Conservation (phyloP, 108 stramenopile genomes). For the Cylindrotheca fusiformis region DNA sequence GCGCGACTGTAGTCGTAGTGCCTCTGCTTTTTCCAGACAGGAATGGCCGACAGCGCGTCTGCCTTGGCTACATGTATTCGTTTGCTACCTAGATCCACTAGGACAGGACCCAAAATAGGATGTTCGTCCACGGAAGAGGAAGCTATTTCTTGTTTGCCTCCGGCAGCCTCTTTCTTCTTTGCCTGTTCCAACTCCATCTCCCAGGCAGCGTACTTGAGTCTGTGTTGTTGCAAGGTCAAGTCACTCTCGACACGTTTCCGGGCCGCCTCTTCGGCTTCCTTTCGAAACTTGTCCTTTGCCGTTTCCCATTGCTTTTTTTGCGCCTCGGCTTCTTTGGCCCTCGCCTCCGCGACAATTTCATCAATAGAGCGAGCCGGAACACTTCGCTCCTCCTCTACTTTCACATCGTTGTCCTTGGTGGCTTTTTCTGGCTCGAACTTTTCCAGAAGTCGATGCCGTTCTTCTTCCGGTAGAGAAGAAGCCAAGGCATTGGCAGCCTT, state of each 20-base stretch:
- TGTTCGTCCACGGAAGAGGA: constrained; percentile 16
- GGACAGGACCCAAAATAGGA: constrained; percentile 60
- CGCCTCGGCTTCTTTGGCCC: constrained; percentile 35
- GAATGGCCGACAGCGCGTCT: constrained; percentile 45
- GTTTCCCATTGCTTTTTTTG: constrained; percentile 21
- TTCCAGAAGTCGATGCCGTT: constrained; percentile 24
- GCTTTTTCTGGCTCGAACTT: constrained; percentile 8
- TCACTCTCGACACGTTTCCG: constrained; percentile 37
- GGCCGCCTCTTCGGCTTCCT: constrained; percentile 48
- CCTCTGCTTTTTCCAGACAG: constrained; percentile 79
- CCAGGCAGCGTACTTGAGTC: constrained; percentile 46
- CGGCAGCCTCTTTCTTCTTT: constrained; percentile 11
- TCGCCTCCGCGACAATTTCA: constrained; percentile 43
- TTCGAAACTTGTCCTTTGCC: constrained; percentile 18
- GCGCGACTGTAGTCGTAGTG: constrained; percentile 74
- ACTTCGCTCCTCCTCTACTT: background rate
- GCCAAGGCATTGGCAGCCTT: constrained; percentile 36
- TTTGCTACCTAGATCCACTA: constrained; percentile 61
- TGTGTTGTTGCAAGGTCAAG: constrained; percentile 33
- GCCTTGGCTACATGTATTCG: constrained; percentile 55
- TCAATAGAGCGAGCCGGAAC: constrained; percentile 27
- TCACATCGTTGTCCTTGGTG: constrained; percentile 1
- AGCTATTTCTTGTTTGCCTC: background rate
- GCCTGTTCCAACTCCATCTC: constrained; percentile 32
- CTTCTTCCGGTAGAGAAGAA: constrained; percentile 29